phyloP scores from a whole-genome alignment of 2,329 filamentous ascomycete species.

The Fusarium luffae region DNA sequence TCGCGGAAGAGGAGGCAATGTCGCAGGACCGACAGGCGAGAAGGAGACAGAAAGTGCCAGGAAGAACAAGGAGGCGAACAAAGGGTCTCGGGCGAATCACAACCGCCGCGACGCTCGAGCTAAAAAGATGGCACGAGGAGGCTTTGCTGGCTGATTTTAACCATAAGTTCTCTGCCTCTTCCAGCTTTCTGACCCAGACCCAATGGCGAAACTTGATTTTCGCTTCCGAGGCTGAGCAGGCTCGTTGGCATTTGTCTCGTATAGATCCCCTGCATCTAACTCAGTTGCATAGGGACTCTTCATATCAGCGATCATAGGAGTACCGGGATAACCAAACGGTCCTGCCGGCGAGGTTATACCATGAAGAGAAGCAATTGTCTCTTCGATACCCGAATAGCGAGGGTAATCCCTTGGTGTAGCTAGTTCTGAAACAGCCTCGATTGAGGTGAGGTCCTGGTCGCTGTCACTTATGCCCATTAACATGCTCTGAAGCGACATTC shows the following conservation, averaged over 20 bases:
- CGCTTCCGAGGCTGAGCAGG: slow-evolving; percentile 37
- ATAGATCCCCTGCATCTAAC: slow-evolving; percentile 51
- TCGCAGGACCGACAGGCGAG: slow-evolving; percentile 74
- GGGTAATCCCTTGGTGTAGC: slow-evolving; percentile 55
- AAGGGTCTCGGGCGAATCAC: slow-evolving; percentile 85
- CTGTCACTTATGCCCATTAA: slow-evolving; percentile 51
- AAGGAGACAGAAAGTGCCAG: slow-evolving; percentile 77
- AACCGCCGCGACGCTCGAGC: slow-evolving; percentile 79
- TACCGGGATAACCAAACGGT: slow-evolving; percentile 35
- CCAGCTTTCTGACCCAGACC: slow-evolving; percentile 11
- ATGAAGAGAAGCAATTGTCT: slow-evolving; percentile 50
- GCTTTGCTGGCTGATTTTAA: slow-evolving; percentile 50
- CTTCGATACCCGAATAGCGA: slow-evolving; percentile 51
- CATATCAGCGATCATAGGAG: slow-evolving; percentile 50
- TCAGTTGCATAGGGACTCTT: slow-evolving; percentile 54
- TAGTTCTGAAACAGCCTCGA: slow-evolving; percentile 54
- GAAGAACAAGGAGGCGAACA: slow-evolving; percentile 83
- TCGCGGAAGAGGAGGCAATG: slow-evolving; percentile 66
- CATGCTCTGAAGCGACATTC: slow-evolving; percentile 57
- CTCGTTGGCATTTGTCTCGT: slow-evolving; percentile 12
- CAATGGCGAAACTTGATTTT: neutral
- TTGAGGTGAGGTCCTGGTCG: slow-evolving; percentile 55
- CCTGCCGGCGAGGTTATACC: slow-evolving; percentile 41
- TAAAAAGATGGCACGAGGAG: slow-evolving; percentile 70
- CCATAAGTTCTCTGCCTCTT: slow-evolving; percentile 37